A percentile compares a stretch with the other conserved stretches of the same genome.
Conservation (phyloP, 495 filamentous ascomycete genomes). For the Hyaloscypha variabilis region DNA sequence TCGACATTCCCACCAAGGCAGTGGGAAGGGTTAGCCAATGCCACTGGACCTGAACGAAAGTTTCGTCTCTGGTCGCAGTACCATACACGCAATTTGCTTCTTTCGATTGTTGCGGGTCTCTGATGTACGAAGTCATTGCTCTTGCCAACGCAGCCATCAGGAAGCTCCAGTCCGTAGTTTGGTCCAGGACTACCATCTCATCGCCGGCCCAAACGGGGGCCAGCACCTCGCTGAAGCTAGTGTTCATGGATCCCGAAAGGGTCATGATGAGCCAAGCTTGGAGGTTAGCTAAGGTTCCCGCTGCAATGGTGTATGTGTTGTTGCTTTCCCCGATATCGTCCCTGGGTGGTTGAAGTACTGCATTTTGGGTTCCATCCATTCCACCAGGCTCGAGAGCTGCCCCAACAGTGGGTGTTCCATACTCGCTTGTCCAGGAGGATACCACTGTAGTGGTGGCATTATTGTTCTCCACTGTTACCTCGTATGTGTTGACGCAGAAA, state of each 20-base stretch:
- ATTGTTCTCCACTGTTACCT: background rate
- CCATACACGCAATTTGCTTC: constrained; percentile 1
- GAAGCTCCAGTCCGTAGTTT: background rate
- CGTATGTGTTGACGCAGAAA: constrained; percentile 9
- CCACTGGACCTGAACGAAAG: constrained; percentile 7
- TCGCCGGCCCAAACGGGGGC: background rate
- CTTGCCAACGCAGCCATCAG: background rate
- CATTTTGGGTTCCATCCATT: background rate
- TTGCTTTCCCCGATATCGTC: background rate
- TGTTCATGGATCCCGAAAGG: constrained; percentile 1
- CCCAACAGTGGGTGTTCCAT: constrained; percentile 3
- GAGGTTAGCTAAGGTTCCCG: background rate
- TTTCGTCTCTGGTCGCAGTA: background rate
- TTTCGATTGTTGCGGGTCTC: background rate
- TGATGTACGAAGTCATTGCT: constrained; percentile 10
- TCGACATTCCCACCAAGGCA: constrained; percentile 4
- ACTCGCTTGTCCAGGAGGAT: background rate
- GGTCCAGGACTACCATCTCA: background rate
- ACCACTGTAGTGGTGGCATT: background rate
- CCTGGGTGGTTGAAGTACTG: background rate
- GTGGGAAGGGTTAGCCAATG: background rate
- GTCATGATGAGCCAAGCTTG: constrained; percentile 3
- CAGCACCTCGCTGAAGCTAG: background rate
- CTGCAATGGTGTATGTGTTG: background rate
- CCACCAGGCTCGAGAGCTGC: background rate